Evolutionary conservation across 2,329 filamentous ascomycete genomes (phyloP).

Genomic region (Nemania abortiva): DNA sequence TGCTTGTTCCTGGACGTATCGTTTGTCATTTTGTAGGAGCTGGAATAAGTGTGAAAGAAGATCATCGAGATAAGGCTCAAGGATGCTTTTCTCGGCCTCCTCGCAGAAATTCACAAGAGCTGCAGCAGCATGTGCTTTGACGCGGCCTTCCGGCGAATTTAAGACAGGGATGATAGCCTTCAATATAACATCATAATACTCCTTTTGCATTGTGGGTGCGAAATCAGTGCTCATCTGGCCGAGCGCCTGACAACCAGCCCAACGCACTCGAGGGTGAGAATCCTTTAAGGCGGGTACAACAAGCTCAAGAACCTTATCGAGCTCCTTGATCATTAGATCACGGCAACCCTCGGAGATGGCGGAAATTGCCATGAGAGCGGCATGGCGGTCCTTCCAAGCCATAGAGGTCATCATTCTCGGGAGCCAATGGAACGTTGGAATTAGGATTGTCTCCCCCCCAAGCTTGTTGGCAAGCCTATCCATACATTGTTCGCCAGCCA

Average conservation of each 20-base stretch:
- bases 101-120: constrained; percentile 99
- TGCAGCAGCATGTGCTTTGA: constrained; percentile 97
- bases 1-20: constrained; percentile 97
- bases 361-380: constrained; percentile 97
- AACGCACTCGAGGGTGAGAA: constrained; percentile 91
- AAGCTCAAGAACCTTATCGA: constrained; percentile 92
- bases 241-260: constrained; percentile 98
- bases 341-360: constrained; percentile 98
- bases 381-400: constrained; percentile 94
- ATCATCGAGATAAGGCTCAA: constrained; percentile 93
- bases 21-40: constrained; percentile 89
- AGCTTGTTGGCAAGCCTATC: constrained; percentile 97
- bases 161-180: constrained; percentile 93
- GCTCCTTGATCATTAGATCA: constrained; percentile 93
- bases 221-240: constrained; percentile 99
- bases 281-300: constrained; percentile 94
- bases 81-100: constrained; percentile 90
- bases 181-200: constrained; percentile 89
- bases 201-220: constrained; percentile 96
- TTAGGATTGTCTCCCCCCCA: constrained; percentile 90
- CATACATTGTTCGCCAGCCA: constrained; percentile 98
- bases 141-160: constrained; percentile 88
- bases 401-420: constrained; percentile 97
- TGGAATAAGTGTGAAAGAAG: constrained; percentile 87
- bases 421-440: constrained; percentile 95